phyloP scores from a whole-genome alignment of 352 stramenopile genomes.

The Globisporangium polare region DNA sequence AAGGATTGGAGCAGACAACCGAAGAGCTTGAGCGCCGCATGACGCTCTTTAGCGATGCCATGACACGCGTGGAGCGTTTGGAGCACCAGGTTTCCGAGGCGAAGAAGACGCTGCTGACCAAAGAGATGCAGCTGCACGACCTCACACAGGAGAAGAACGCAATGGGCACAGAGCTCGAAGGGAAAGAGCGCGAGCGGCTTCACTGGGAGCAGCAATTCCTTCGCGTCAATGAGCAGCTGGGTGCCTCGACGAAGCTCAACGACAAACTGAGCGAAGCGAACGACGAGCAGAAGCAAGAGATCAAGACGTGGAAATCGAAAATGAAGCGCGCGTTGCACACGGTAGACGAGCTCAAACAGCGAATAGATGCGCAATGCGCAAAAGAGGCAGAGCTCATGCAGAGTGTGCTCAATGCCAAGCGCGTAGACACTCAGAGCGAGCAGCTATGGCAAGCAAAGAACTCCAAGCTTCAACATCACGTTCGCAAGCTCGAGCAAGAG shows the following conservation, averaged over 20 bases:
- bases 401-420: constrained; percentile 20
- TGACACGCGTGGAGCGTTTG: constrained; percentile 34
- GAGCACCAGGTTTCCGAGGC: constrained; percentile 38
- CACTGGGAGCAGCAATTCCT: constrained; percentile 53
- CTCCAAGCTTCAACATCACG: constrained; percentile 26
- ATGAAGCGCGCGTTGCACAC: constrained; percentile 26
- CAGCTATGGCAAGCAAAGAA: constrained; percentile 32
- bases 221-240: constrained; percentile 25
- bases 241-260: constrained; percentile 15
- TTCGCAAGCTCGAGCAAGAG: constrained; percentile 14
- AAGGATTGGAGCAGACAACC: constrained; percentile 48
- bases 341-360: constrained; percentile 33
- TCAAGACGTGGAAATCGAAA: constrained; percentile 42
- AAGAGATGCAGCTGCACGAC: constrained; percentile 61
- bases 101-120: constrained; percentile 48
- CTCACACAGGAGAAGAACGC: constrained; percentile 30
- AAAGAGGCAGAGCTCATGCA: constrained; percentile 13
- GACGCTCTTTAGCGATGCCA: constrained; percentile 43
- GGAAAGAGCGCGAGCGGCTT: constrained; percentile 36
- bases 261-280: constrained; percentile 13
- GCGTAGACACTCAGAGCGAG: constrained; percentile 21
- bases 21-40: constrained; percentile 51
- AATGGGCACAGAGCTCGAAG: constrained; percentile 26
- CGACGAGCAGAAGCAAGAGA: constrained; percentile 26
- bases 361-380: constrained; percentile 10